Conservation (phyloP, 495 filamentous ascomycete species). For the Penicillium samsonianum region DNA sequence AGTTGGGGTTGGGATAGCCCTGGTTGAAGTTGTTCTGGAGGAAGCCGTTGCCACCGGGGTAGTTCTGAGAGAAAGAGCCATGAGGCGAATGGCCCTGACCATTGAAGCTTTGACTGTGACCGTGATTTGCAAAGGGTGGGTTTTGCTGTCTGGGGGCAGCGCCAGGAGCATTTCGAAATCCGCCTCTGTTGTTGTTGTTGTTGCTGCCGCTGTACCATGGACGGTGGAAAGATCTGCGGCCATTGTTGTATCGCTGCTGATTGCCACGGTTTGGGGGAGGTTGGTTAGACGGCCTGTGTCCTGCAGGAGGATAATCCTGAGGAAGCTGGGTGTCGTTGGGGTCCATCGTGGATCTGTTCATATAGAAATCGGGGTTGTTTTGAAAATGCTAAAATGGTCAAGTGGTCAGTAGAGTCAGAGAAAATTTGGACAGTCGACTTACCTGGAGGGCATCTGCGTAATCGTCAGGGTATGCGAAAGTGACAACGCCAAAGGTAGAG, state of each 20-base stretch:
- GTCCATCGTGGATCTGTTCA: not conserved
- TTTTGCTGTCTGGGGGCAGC: not conserved
- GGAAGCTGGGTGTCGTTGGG: not conserved
- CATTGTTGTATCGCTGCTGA: constrained; percentile 1
- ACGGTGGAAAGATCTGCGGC: not conserved
- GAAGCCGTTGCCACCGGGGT: not conserved
- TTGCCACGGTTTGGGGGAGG: not conserved
- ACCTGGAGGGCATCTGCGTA: constrained; percentile 5
- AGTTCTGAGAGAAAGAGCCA: not conserved
- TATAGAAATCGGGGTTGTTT: not conserved
- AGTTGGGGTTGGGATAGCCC: constrained; percentile 5
- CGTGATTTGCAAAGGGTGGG: not conserved
- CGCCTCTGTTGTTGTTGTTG: constrained; percentile 1
- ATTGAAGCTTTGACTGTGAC: not conserved
- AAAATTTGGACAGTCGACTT: not conserved
- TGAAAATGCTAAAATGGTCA: not conserved
- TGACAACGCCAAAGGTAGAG: constrained; percentile 1
- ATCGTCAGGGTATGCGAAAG: constrained; percentile 5
- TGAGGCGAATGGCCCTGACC: not conserved
- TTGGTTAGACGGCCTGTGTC: not conserved
- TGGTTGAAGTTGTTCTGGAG: constrained; percentile 3
- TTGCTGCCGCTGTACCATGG: not conserved
- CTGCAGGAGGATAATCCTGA: not conserved
- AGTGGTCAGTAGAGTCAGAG: not conserved
- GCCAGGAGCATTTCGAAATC: not conserved